phyloP scores from a whole-genome alignment of 2,329 filamentous ascomycete genomes.

The Monilinia fructigena region DNA sequence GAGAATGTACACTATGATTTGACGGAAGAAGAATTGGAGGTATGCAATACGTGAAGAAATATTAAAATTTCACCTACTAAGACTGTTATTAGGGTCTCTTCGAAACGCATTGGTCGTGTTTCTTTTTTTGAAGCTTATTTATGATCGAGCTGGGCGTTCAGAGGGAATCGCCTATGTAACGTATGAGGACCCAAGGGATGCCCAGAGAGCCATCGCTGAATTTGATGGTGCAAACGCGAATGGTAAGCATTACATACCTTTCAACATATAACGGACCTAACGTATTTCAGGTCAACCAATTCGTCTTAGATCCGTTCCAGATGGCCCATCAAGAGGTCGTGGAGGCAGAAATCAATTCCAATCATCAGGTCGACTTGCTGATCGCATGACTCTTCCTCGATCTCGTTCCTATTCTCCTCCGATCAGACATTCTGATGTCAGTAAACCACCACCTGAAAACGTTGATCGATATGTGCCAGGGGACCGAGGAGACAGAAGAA shows the following conservation, averaged over 20 bases:
- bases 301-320: constrained; percentile 63
- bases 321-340: constrained; percentile 44
- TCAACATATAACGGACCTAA: constrained; percentile 22
- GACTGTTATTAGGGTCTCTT: constrained; percentile 69
- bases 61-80: constrained; percentile 18
- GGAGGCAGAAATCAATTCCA: constrained; percentile 56
- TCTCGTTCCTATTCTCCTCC: constrained; percentile 61
- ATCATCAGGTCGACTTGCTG: constrained; percentile 56
- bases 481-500: constrained; percentile 34
- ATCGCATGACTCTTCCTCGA: constrained; percentile 57
- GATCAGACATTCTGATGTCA: constrained; percentile 41
- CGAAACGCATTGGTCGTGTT: constrained; percentile 69
- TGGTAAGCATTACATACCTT: constrained; percentile 46
- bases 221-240: constrained; percentile 91
- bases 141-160: constrained; percentile 85
- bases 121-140: constrained; percentile 67
- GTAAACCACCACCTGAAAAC: constrained; percentile 38
- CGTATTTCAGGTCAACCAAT: constrained; percentile 69
- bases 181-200: constrained; percentile 70
- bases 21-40: constrained; percentile 77
- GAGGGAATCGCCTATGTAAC: constrained; percentile 82
- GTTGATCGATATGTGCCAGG: constrained; percentile 42
- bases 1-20: constrained; percentile 93
- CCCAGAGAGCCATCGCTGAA: constrained; percentile 70
- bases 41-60: constrained; percentile 44